Conservation (phyloP, 2,329 filamentous ascomycete genomes). For the Xylaria sp. region DNA sequence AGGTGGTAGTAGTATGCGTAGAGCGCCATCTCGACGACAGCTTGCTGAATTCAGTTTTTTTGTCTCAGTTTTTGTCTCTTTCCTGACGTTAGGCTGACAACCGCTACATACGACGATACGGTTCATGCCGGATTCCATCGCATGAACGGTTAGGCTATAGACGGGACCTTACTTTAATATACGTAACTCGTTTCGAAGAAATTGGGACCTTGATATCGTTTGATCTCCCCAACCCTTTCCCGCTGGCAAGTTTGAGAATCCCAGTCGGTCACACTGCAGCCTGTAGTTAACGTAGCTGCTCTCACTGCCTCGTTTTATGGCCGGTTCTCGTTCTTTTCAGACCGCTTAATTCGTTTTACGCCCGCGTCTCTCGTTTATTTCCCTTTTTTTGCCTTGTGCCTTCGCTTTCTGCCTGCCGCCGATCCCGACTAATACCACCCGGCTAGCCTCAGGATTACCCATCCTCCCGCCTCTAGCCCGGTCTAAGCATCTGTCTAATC, state of each 20-base stretch:
- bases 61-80: slow-evolving; percentile 29
- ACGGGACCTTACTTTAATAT: slow-evolving; percentile 30
- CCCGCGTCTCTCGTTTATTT: slow-evolving; percentile 25
- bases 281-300: slow-evolving; percentile 30
- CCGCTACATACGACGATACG: neutral
- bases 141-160: slow-evolving; percentile 34
- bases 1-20: neutral
- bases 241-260: slow-evolving; percentile 38
- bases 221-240: slow-evolving; percentile 43
- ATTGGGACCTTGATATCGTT: slow-evolving; percentile 41
- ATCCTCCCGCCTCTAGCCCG: slow-evolving; percentile 5
- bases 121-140: slow-evolving; percentile 41
- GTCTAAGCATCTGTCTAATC: slow-evolving; percentile 9
- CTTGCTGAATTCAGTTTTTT: slow-evolving; percentile 20
- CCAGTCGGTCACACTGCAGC: slow-evolving; percentile 37
- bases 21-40: slow-evolving; percentile 8
- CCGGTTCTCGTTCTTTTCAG: slow-evolving; percentile 21
- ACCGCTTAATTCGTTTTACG: slow-evolving; percentile 25
- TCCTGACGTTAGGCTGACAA: neutral
- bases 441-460: slow-evolving; percentile 15
- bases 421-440: slow-evolving; percentile 24
- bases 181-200: slow-evolving; percentile 35
- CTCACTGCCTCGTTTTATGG: slow-evolving; percentile 29
- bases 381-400: slow-evolving; percentile 16
- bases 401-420: slow-evolving; percentile 27